Conservation (phyloP, 768 basidiomycete genomes). For the Mycena epipterygia region DNA sequence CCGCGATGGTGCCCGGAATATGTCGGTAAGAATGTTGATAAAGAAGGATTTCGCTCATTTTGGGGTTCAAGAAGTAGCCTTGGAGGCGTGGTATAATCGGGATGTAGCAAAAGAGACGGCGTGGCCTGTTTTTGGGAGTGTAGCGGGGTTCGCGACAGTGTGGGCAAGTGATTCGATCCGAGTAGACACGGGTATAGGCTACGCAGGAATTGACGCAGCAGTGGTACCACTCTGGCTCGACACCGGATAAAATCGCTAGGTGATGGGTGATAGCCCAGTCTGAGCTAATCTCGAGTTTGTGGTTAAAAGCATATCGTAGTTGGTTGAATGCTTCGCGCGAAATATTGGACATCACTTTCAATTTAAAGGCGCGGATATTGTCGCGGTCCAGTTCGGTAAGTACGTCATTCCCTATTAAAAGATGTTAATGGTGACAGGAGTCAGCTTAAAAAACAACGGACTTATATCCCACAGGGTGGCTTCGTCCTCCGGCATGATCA, state of each 20-base stretch:
- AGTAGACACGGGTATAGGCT: conserved; percentile 42
- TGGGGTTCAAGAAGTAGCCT: not conserved
- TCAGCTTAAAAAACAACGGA: not conserved
- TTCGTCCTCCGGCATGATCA: not conserved
- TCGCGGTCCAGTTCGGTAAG: not conserved
- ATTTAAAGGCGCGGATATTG: conserved; percentile 5
- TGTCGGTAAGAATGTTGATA: conserved; percentile 34
- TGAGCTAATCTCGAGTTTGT: conserved; percentile 36
- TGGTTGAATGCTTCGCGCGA: not conserved
- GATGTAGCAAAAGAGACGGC: conserved; percentile 43
- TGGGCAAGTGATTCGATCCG: conserved; percentile 32
- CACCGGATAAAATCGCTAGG: conserved; percentile 38
- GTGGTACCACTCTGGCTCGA: conserved; percentile 43
- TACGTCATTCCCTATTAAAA: not conserved
- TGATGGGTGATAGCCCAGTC: conserved; percentile 31
- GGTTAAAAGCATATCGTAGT: conserved; percentile 30
- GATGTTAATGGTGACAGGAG: not conserved
- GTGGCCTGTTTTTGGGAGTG: conserved; percentile 5
- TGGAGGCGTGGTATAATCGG: conserved; percentile 38
- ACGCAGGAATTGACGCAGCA: conserved; percentile 52
- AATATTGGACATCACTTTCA: conserved; percentile 2
- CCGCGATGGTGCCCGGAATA: conserved; percentile 37
- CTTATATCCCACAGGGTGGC: not conserved
- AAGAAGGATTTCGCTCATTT: conserved; percentile 19
- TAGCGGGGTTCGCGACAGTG: conserved; percentile 37